A percentile compares a stretch with the other conserved stretches of the same genome.
Evolutionary conservation across 2,329 filamentous ascomycete species (phyloP).

Genomic region (Aureobasidium zeae): DNA sequence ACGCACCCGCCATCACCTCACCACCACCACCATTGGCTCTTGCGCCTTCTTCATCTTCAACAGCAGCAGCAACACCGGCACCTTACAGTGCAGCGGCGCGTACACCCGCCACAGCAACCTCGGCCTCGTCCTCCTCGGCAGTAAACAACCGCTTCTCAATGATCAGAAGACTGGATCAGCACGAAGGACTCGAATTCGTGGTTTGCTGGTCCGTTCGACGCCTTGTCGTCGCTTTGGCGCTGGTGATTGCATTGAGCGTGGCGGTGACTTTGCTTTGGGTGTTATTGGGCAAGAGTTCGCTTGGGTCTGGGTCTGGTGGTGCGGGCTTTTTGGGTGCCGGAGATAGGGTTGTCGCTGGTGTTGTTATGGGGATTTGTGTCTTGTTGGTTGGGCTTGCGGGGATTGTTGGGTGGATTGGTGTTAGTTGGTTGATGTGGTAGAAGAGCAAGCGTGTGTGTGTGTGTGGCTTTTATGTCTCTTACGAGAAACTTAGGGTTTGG

Average conservation of each 20-base stretch:
- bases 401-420: slow-evolving; percentile 29
- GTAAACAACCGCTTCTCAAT: slow-evolving; percentile 10
- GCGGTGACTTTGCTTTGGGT: slow-evolving; percentile 29
- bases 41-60: background rate
- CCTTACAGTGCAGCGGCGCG: background rate
- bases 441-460: too few relatives aligned
- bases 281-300: slow-evolving; percentile 26
- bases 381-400: slow-evolving; percentile 28
- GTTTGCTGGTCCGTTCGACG: slow-evolving; percentile 26
- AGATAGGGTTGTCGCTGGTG: slow-evolving; percentile 28
- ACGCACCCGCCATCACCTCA: slow-evolving; percentile 16
- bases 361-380: slow-evolving; percentile 29
- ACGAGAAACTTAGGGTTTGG: too few relatives aligned
- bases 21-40: slow-evolving; percentile 3
- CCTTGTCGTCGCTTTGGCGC: slow-evolving; percentile 23
- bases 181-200: slow-evolving; percentile 31
- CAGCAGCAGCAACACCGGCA: background rate
- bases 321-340: slow-evolving; percentile 26
- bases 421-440: slow-evolving; percentile 32
- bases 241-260: slow-evolving; percentile 25
- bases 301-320: slow-evolving; percentile 15
- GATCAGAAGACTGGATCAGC: slow-evolving; percentile 20
- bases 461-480: too few relatives aligned
- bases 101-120: background rate
- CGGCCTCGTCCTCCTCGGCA: background rate